phyloP scores from a whole-genome alignment of 495 filamentous ascomycete species.

The Neurospora sp. region DNA sequence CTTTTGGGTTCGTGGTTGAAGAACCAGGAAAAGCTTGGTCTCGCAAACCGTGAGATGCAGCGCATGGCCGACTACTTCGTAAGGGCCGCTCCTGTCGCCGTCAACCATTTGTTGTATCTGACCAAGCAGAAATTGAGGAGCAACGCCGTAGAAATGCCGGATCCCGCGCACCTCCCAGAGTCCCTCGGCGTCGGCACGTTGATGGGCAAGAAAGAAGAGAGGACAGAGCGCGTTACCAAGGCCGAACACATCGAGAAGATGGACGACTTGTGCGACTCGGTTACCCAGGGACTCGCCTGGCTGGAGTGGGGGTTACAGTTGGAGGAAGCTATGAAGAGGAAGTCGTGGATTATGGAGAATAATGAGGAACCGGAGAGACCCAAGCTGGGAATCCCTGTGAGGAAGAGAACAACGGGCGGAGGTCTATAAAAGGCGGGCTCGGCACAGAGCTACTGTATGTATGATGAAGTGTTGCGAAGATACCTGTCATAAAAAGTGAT shows the following conservation, averaged over 20 bases:
- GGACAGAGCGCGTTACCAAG: not conserved
- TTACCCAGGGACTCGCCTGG: slow-evolving; percentile 82
- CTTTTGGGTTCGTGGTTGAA: slow-evolving; percentile 12
- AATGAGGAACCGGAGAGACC: not conserved
- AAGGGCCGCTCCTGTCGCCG: not conserved
- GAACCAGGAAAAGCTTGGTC: not conserved
- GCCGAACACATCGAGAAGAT: slow-evolving; percentile 19
- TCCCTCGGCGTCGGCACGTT: not conserved
- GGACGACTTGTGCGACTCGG: slow-evolving; percentile 85
- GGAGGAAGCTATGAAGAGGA: slow-evolving; percentile 30
- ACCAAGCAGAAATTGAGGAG: not conserved
- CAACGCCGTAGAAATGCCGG: not conserved
- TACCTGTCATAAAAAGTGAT: not conserved
- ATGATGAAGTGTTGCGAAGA: not conserved
- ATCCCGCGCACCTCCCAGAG: not conserved
- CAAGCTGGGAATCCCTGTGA: not conserved
- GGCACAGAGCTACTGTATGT: not conserved
- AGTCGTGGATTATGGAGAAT: slow-evolving; percentile 10
- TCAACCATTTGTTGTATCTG: not conserved
- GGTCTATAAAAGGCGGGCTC: not conserved
- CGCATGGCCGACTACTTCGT: not conserved
- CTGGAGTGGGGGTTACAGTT: slow-evolving; percentile 71
- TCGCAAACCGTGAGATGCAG: not conserved
- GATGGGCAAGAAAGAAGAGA: not conserved
- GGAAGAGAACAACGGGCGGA: not conserved